Evolutionary conservation across 345 rosid genomes (phyloP), one percentile per base, ranked within the genome.

Genomic region (Corymbia maculata): DNA sequence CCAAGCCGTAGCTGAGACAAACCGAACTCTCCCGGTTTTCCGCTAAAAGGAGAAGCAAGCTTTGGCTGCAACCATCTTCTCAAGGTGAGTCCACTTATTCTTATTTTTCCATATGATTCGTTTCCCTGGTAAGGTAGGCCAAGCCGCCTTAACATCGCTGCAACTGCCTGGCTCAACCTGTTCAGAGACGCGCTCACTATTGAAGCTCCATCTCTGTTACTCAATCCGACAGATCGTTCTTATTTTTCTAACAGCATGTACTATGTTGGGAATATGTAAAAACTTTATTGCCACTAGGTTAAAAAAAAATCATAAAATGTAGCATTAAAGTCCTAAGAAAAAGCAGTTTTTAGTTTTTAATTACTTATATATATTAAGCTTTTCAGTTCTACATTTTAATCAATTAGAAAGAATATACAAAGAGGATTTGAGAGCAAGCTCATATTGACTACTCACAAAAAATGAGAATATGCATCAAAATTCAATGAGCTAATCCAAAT

Each of bases 21-120:
- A 84, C 92, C 90, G 70, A 92, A 91, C 51, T 93, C 95, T 51
- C 93, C 95, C 50, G 94, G 96, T 91, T 91, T 95, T 88, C 93
- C 94, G 55, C 91, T 90, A 91, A 93, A 94, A 45, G 98, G 96
- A 79, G 94, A 94, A 85, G 91, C 92, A 17, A 95, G 95, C 92
- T 95, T 95, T 55, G 98, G 99, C 86, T 91, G 97, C 57, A 97
- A 91, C 98, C 99, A 97, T 89, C 96, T 94, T 91, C 91, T 93
- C 89, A 97, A 88, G 45, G 96, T 89, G 85, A 95, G 94, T 52
- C 99, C 99, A 75, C 90, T 94, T 90, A 97, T 95, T 92, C 96
- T 93, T 90, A 97, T 87, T 89, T 88, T 94, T 64, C 96, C 97
- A 53, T 86, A 92, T 45, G 98, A 95, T 86, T 92, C 99, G 51